These are phyloP conservation scores for Daedalea quercina DNA, from an alignment of 768 basidiomycete genomes.

Conservation along the genomic window DNA sequence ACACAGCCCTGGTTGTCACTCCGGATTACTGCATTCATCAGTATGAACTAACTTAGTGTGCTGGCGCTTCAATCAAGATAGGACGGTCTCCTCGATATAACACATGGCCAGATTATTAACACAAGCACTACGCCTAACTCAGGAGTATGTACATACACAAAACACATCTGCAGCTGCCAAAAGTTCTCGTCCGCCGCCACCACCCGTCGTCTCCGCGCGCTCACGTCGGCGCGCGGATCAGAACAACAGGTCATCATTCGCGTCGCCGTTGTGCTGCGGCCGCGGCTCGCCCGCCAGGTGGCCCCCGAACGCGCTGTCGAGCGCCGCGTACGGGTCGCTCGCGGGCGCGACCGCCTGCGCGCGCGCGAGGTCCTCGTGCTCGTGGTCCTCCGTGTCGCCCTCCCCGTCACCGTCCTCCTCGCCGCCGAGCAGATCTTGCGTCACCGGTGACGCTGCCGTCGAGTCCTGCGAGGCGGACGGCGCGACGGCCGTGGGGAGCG, in stretches of 20 bases:
- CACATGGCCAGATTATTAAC: no score
- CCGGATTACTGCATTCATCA: no score
- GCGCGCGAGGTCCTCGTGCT: constrained; percentile 33
- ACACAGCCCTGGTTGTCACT: no score
- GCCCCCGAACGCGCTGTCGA: constrained; percentile 71
- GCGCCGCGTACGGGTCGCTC: constrained; percentile 76
- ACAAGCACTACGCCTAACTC: no score
- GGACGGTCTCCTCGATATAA: no score
- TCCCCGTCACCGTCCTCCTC: constrained; percentile 23
- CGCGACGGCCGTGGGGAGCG: not conserved
- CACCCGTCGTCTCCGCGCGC: no score
- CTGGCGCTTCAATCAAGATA: no score
- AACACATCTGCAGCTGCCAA: no score
- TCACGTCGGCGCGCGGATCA: not conserved
- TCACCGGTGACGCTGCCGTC: constrained; percentile 3
- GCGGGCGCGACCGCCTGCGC: constrained; percentile 10
- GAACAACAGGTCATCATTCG: constrained; percentile 31
- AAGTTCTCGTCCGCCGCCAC: no score
- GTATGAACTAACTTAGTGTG: no score
- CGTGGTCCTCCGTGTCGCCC: constrained; percentile 25
- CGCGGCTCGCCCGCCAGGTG: constrained; percentile 68
- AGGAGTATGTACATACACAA: no score
- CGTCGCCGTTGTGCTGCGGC: constrained; percentile 53
- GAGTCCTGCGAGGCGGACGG: not conserved
- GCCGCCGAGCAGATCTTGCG: constrained; percentile 4